Conservation (phyloP, 2,329 filamentous ascomycete species). For the Leptographium galeiforme region DNA sequence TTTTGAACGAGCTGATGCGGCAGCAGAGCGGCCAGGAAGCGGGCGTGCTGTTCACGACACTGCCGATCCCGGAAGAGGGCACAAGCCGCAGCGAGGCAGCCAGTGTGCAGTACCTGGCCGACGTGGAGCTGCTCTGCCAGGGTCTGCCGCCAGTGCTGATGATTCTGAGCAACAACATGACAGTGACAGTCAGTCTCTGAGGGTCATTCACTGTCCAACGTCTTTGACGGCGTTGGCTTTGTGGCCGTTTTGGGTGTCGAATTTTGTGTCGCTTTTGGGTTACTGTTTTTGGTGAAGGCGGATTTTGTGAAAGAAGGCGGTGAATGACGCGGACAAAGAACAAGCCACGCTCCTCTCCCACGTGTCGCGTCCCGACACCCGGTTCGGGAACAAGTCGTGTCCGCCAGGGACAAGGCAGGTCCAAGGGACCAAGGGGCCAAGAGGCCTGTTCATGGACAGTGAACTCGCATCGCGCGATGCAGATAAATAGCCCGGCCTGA, state of each 20-base stretch:
- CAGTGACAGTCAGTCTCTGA: slow-evolving; percentile 63
- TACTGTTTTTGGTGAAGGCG: too few relatives aligned
- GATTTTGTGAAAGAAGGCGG: too few relatives aligned
- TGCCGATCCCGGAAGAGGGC: slow-evolving; percentile 68
- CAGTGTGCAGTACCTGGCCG: slow-evolving; percentile 61
- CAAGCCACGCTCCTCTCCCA: too few relatives aligned
- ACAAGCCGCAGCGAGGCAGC: slow-evolving; percentile 58
- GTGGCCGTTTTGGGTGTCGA: too few relatives aligned
- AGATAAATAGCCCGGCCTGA: background rate
- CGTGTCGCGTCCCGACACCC: too few relatives aligned
- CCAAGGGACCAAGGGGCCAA: too few relatives aligned
- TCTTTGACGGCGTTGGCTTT: background rate
- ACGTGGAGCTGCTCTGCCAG: slow-evolving; percentile 66
- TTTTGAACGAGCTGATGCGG: slow-evolving; percentile 72
- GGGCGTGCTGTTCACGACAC: slow-evolving; percentile 68
- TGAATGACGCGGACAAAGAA: too few relatives aligned
- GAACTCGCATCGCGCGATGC: too few relatives aligned
- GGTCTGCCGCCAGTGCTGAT: slow-evolving; percentile 63
- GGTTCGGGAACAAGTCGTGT: too few relatives aligned
- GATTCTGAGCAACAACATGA: slow-evolving; percentile 82
- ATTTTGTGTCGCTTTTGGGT: too few relatives aligned
- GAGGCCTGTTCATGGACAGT: too few relatives aligned
- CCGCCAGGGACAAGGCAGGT: background rate
- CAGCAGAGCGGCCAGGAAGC: slow-evolving; percentile 40
- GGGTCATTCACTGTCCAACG: background rate